phyloP scores from a whole-genome alignment of 768 basidiomycete species.

The Harrya chromipes region DNA sequence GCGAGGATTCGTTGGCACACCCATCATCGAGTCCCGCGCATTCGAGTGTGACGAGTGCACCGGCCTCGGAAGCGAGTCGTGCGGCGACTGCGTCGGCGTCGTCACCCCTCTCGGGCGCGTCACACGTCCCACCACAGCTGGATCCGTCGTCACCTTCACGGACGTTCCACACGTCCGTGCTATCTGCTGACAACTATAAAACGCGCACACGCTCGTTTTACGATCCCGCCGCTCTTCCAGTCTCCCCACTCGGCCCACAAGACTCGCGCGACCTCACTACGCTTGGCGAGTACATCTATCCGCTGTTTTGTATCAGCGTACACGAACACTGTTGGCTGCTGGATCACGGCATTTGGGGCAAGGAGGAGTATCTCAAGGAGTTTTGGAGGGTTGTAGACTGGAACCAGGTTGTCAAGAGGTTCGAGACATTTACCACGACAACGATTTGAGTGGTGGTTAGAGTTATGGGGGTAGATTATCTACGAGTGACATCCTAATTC shows the following conservation, averaged over 20 bases:
- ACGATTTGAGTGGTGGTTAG: conserved; percentile 8
- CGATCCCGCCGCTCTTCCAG: conserved; percentile 16
- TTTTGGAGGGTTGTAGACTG: conserved; percentile 87
- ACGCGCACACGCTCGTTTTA: conserved; percentile 26
- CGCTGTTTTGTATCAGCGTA: conserved; percentile 74
- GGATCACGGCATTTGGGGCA: conserved; percentile 88
- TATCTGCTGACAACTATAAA: conserved; percentile 2
- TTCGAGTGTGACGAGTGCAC: conserved; percentile 14
- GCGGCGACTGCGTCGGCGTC: conserved; percentile 22
- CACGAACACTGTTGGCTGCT: conserved; percentile 90
- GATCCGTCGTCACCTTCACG: conserved; percentile 31
- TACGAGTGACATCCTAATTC: conserved; percentile 16
- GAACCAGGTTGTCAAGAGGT: conserved; percentile 48
- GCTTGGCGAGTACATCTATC: conserved; percentile 59
- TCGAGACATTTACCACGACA: conserved; percentile 20
- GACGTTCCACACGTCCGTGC: conserved; percentile 26
- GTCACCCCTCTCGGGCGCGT: conserved; percentile 44
- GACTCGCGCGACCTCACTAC: conserved; percentile 24
- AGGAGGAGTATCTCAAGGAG: conserved; percentile 77
- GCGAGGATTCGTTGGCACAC: conserved; percentile 14
- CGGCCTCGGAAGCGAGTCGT: conserved; percentile 19
- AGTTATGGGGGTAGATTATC: conserved; percentile 2
- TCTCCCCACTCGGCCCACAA: conserved; percentile 7
- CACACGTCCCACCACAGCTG: conserved; percentile 27
- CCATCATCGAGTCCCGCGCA: neutral